Percentiles rank a stretch among this genome's conserved stretches.
Conservation (phyloP, 352 stramenopile genomes). For the Albugo candida region DNA sequence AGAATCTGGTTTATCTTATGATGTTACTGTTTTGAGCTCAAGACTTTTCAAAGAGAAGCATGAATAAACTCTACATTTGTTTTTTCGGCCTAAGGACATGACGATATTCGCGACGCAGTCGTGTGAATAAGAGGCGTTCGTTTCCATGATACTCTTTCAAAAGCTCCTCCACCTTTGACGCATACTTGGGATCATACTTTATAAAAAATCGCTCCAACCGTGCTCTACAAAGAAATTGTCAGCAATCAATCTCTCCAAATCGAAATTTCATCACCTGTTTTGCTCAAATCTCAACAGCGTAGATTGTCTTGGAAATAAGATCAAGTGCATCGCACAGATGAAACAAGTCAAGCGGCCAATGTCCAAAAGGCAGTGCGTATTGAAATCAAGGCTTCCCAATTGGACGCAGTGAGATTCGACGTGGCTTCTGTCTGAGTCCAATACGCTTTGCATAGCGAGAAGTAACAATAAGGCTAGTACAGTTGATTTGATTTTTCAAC, state of each 20-base stretch:
- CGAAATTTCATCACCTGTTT: constrained; percentile 12
- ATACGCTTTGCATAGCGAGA: not conserved
- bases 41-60: too few relatives aligned
- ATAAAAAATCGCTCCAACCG: constrained; percentile 25
- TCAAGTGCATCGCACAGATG: constrained; percentile 15
- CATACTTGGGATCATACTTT: constrained; percentile 22
- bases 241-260: not conserved
- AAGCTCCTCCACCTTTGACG: constrained; percentile 17
- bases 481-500: too few relatives aligned
- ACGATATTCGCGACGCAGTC: constrained; percentile 23
- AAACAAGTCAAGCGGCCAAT: constrained; percentile 14
- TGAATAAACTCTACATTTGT: too few relatives aligned
- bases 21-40: too few relatives aligned
- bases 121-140: constrained; percentile 26
- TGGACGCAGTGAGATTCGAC: constrained; percentile 1
- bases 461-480: not conserved
- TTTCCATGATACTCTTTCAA: constrained; percentile 32
- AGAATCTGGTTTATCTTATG: too few relatives aligned
- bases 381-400: not conserved
- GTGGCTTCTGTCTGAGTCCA: constrained; percentile 2
- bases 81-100: not conserved
- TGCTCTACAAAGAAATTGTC: constrained; percentile 2
- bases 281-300: constrained; percentile 13
- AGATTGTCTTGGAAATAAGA: constrained; percentile 19
- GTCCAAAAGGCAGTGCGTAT: constrained; percentile 9